phyloP scores from a whole-genome alignment of 192 early-diverging fungal genomes.

The Phycomyces blakesleeanus region DNA sequence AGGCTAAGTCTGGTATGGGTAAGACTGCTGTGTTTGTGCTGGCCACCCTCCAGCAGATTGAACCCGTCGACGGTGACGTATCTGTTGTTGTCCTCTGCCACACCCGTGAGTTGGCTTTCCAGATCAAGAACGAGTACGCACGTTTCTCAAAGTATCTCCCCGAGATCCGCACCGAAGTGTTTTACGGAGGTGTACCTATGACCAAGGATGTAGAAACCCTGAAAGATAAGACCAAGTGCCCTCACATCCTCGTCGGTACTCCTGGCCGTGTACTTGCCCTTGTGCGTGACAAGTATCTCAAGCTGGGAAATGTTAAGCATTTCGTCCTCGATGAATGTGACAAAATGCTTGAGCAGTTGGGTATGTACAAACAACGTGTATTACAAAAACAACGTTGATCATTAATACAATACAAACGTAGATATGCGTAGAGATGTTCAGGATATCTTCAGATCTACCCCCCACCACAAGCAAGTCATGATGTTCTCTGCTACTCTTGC shows the following conservation, averaged over 20 bases:
- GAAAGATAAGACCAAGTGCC: conserved; percentile 79
- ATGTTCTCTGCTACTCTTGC: conserved; percentile 96
- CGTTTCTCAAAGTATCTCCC: conserved; percentile 96
- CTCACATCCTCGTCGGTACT: conserved; percentile 95
- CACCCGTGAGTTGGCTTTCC: conserved; percentile 96
- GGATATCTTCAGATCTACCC: conserved; percentile 91
- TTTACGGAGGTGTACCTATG: conserved; percentile 85
- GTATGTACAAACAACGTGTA: conserved; percentile 48
- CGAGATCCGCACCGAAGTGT: conserved; percentile 87
- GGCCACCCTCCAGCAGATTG: conserved; percentile 90
- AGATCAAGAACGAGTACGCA: conserved; percentile 96
- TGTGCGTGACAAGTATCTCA: conserved; percentile 81
- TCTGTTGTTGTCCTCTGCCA: conserved; percentile 94
- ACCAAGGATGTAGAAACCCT: conserved; percentile 80
- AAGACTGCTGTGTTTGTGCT: conserved; percentile 99
- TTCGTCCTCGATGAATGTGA: conserved; percentile 99
- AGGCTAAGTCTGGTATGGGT: conserved; percentile 98
- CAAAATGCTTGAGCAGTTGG: conserved; percentile 90
- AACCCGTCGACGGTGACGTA: conserved; percentile 73
- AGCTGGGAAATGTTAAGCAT: conserved; percentile 84
- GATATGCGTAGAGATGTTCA: conserved; percentile 98
- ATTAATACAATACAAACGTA: conserved; percentile 27
- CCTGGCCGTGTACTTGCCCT: conserved; percentile 91
- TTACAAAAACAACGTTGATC: too few relatives aligned
- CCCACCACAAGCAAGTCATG: conserved; percentile 98